Base-by-base conservation (phyloP, 2,329 filamentous ascomycete genomes). In the Endothia cerciana region DNA sequence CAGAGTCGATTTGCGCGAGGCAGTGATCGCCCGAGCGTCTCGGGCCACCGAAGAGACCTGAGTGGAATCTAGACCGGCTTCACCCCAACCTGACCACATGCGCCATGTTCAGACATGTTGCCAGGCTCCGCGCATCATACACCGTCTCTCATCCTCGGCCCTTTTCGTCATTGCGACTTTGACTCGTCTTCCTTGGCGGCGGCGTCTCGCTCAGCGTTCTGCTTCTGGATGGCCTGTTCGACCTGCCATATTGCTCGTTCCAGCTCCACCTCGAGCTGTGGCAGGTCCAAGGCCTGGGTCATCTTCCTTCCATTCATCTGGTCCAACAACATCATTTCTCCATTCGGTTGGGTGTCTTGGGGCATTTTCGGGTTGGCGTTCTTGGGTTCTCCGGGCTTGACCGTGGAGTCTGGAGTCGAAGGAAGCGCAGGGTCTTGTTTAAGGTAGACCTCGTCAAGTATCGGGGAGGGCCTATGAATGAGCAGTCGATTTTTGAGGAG, bases 191-290 rank as follows among this genome's bases (percentile, higher is more conserved):
- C 56, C 40, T 65, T 53, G 47, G 60, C 56, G 30, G 57, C 55
- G 47, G 61, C 36, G 55, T 55, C 43, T 49, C 57, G 64, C 45
- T 72, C 71, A 30, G 66, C 72, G 38, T 67, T 73, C 63, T 76
- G 72, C 68, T 81, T 79, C 61, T 75, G 72, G 63, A 85, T 78
- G 19, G 79, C 78, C 53, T 76, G 80, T 71, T 88, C 83, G 2
- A 94, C 89, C 76, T 94, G 91, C 82, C 88, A 88, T 66, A 93
- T 87, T 5, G 91, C 91, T 53, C 91, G 81, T 73, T 94, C 91
- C 0, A 93, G 82, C 74, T 94, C 91, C 19, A 89, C 80, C 63
- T 88, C 87, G 33, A 94, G 81, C 64, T 91, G 89, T 0, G 91
- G 91, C 45, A 92, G 83, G 6, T 89, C 81, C 36, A 94, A 78